Evolutionary conservation across 1,284 basidiomycete species (phyloP), one percentile per base, ranked within the genome.

Genomic region (Earliella scabrosa): DNA sequence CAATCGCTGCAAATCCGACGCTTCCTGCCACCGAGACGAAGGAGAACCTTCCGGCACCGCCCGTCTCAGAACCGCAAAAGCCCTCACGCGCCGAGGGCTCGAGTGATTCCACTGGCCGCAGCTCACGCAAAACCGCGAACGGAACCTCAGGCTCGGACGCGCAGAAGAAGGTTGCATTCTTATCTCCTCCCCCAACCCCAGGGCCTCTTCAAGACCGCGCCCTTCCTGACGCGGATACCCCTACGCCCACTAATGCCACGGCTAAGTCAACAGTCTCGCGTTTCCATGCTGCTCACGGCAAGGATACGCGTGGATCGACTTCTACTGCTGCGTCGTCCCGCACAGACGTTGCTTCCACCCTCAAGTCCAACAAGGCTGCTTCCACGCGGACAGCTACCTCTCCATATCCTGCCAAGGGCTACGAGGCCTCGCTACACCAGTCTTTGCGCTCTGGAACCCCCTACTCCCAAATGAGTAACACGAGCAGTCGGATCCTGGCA

Each of bases 121-220:
- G 73, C 63, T 81, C 82, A 20, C 80, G 83, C 66, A 87, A 83
- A 71, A 73, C 73, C 38, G 74, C 77, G 46, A 80, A 83, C 63
- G 74, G 73, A 32, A 75, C 72, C 56, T 66, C 71, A 45, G 70
- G 56, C 56, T 72, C 73, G 56, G 84, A 87, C 61, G 76, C 82
- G 27, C 83, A 83, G 66, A 92, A 92, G 78, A 92, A 92, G 74
- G 90, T 93, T 50, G 90, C 90, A 23, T 93, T 93, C 74, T 80
- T 90, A 65, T 91, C 90, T 23, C 90, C 89, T 38, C 85, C 87
- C 40, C 87, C 83, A 27, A 90, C 89, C 0, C 83, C 83, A 21
- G 75, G 71, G 55, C 71, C 75, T 65, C 63, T 67, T 52, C 61
- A 70, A 57, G 63, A 72, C 48, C 71, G 73, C 45, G 63, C 70